Percentiles rank a stretch among this genome's conserved stretches.
Conservation (phyloP, 2,329 filamentous ascomycete species). For the Aspergillus glaucus region DNA sequence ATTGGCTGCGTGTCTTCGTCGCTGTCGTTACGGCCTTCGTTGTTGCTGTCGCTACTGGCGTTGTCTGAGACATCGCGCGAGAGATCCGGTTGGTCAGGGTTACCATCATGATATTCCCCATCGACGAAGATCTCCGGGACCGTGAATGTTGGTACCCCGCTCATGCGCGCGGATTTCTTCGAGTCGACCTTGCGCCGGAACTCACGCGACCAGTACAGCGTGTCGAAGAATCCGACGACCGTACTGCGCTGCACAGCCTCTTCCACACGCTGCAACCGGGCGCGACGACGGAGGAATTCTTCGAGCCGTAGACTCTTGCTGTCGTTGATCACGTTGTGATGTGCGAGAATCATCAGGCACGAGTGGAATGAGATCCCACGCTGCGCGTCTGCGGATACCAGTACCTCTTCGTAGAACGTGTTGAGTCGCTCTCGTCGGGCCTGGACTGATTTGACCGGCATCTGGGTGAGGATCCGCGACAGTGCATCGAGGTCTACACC, state of each 20-base stretch:
- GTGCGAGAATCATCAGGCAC: slow-evolving; percentile 89
- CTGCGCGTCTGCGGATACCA: slow-evolving; percentile 86
- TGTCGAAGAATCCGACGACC: slow-evolving; percentile 94
- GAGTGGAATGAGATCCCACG: slow-evolving; percentile 86
- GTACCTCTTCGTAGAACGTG: slow-evolving; percentile 92
- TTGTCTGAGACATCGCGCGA: slow-evolving; percentile 5
- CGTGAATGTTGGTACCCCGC: slow-evolving; percentile 67
- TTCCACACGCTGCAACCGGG: slow-evolving; percentile 85
- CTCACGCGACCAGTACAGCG: slow-evolving; percentile 73
- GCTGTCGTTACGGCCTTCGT: background rate
- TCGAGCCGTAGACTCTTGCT: slow-evolving; percentile 92
- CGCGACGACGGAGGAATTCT: slow-evolving; percentile 85
- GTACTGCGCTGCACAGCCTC: slow-evolving; percentile 86
- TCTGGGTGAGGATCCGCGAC: slow-evolving; percentile 62
- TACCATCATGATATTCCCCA: slow-evolving; percentile 52
- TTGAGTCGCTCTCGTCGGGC: slow-evolving; percentile 74
- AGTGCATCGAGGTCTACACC: slow-evolving; percentile 70
- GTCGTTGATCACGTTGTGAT: slow-evolving; percentile 98
- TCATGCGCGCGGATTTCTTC: slow-evolving; percentile 71
- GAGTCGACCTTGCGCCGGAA: slow-evolving; percentile 71
- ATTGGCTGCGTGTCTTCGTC: slow-evolving; percentile 23
- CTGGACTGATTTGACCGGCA: slow-evolving; percentile 71
- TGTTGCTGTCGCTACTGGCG: slow-evolving; percentile 1
- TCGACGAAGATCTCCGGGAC: slow-evolving; percentile 90
- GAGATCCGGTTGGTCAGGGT: slow-evolving; percentile 14